Conservation (phyloP, 139 green algal species). For the Astrephomene gubernaculifera region DNA sequence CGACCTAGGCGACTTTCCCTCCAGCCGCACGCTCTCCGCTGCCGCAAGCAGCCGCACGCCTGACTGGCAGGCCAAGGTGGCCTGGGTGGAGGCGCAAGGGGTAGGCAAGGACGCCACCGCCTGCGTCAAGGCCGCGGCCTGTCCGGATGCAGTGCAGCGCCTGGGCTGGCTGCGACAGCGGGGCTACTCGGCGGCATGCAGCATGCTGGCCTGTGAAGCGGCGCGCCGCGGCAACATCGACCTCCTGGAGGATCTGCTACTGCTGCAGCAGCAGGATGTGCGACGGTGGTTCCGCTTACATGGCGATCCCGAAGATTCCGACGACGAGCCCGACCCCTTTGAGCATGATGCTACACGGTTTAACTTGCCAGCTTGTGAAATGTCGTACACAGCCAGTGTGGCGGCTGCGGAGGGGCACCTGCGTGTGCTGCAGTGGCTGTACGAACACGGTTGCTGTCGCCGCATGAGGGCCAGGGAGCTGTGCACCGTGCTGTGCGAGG, state of each 20-base stretch:
- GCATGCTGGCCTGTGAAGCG: not conserved
- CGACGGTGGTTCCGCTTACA: too few species aligned
- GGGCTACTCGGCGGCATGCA: not conserved
- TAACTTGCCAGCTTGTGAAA: too few species aligned
- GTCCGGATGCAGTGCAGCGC: not conserved
- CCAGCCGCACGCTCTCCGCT: not conserved
- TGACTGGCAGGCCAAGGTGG: not conserved
- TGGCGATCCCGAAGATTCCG: too few species aligned
- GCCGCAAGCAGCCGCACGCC: not conserved
- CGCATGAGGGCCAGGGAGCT: too few species aligned
- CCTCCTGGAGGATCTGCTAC: not conserved
- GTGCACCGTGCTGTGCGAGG: not conserved
- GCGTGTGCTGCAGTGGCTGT: too few species aligned
- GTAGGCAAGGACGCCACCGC: not conserved
- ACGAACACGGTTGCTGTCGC: not conserved
- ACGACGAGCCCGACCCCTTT: not conserved
- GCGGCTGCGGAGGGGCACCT: too few species aligned
- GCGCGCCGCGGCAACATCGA: not conserved
- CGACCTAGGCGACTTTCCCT: not conserved
- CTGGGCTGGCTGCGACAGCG: not conserved
- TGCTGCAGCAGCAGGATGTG: too few species aligned
- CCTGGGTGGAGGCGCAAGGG: not conserved
- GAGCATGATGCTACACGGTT: too few species aligned
- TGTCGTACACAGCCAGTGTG: too few species aligned
- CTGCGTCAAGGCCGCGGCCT: not conserved